Conservation (phyloP, 164 flowering plant species). For the Chimonanthus salicifolius region DNA sequence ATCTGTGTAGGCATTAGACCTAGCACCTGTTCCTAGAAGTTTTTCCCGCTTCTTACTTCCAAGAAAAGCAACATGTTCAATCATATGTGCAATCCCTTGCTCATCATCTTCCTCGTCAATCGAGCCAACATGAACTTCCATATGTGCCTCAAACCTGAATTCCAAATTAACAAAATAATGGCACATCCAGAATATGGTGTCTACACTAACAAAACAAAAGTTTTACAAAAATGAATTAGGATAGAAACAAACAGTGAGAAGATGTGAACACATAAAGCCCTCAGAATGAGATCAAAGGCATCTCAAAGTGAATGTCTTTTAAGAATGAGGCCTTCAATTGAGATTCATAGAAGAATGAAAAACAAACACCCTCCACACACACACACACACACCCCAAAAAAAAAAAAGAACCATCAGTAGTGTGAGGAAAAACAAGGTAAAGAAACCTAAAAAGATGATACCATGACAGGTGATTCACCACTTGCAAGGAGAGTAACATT, state of each 20-base stretch:
- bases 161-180: background rate
- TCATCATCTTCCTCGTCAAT: conserved; percentile 99
- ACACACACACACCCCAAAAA: too few species aligned
- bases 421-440: background rate
- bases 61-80: conserved; percentile 98
- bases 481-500: background rate
- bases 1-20: conserved; percentile 99
- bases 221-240: background rate
- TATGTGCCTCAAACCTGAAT: conserved; percentile 95
- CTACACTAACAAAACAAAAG: background rate
- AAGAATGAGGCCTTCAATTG: background rate
- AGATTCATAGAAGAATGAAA: background rate
- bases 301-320: background rate
- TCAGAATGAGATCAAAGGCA: background rate
- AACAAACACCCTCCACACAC: background rate
- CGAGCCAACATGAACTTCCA: conserved; percentile 99
- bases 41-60: conserved; percentile 99
- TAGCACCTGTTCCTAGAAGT: conserved; percentile 95
- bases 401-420: background rate
- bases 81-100: conserved; percentile 99
- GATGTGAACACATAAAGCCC: background rate
- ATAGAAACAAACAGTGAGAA: background rate
- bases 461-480: background rate
- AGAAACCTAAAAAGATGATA: too few species aligned
- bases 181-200: background rate